A percentile compares a stretch with the other conserved stretches of the same genome.
These are phyloP conservation scores for Saccharomyces hybrid DNA, from an alignment of 1,139 yeast species.

Conservation along the genomic window DNA sequence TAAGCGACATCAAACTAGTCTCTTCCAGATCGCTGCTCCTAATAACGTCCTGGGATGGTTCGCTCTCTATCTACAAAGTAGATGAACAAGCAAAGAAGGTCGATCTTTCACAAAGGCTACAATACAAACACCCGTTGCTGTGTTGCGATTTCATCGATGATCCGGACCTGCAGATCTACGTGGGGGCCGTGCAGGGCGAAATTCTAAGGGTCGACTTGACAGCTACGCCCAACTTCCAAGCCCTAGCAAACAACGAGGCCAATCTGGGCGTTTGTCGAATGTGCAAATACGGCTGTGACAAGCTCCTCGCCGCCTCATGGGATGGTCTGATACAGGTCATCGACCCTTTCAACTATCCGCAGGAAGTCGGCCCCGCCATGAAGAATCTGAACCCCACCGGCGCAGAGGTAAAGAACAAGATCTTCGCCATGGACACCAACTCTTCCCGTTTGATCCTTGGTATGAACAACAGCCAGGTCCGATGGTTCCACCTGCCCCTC, in stretches of 20 bases:
- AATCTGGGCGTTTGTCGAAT: conserved; percentile 16
- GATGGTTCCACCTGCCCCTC: conserved; percentile 55
- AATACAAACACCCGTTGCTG: conserved; percentile 16
- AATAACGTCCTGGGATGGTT: conserved; percentile 29
- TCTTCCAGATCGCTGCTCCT: conserved; percentile 12
- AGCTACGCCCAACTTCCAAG: not conserved
- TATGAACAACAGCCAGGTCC: conserved; percentile 36
- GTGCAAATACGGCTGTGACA: conserved; percentile 7
- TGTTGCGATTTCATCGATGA: conserved; percentile 10
- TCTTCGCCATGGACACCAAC: conserved; percentile 56
- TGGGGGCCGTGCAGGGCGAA: conserved; percentile 28
- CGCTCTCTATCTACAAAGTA: conserved; percentile 17
- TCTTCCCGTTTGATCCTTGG: conserved; percentile 46
- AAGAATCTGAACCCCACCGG: not conserved
- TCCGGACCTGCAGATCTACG: conserved; percentile 13
- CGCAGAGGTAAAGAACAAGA: conserved; percentile 35
- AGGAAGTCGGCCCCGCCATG: not conserved
- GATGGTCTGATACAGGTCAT: conserved; percentile 25
- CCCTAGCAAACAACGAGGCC: conserved; percentile 7
- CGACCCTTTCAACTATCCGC: conserved; percentile 9
- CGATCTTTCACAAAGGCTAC: conserved; percentile 9
- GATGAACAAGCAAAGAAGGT: conserved; percentile 6
- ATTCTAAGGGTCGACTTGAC: conserved; percentile 17
- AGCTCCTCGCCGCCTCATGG: conserved; percentile 26
- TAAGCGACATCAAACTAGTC: conserved; percentile 20